Percentiles rank a stretch among this genome's conserved stretches.
phyloP scores from a whole-genome alignment of 768 basidiomycete species.

The Boletus tomentosulus region DNA sequence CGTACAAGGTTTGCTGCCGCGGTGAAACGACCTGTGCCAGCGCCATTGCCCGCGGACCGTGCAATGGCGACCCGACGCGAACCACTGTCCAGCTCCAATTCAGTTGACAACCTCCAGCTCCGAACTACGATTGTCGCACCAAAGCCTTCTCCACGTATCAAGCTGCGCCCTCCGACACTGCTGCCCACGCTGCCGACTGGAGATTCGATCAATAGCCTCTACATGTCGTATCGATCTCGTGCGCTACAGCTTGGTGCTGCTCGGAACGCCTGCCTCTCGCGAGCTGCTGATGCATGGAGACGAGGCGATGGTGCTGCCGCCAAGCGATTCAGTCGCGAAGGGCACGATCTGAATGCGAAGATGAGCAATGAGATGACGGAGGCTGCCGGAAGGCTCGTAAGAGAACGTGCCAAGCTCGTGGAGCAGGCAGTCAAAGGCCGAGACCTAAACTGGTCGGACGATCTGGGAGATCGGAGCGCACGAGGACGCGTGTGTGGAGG shows the following conservation, averaged over 20 bases:
- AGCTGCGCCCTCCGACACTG: constrained; percentile 75
- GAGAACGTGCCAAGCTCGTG: constrained; percentile 71
- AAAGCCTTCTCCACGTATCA: constrained; percentile 78
- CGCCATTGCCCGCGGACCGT: constrained; percentile 33
- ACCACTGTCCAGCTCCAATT: constrained; percentile 44
- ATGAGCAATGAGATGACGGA: constrained; percentile 84
- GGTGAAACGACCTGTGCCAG: constrained; percentile 61
- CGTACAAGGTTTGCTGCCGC: constrained; percentile 89
- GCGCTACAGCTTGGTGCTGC: constrained; percentile 92
- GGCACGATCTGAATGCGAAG: constrained; percentile 87
- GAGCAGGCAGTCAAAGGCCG: constrained; percentile 72
- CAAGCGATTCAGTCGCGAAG: constrained; percentile 90
- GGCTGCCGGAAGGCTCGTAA: constrained; percentile 81
- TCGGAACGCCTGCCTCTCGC: constrained; percentile 88
- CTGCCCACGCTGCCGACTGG: constrained; percentile 90
- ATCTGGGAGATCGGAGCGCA: constrained; percentile 69
- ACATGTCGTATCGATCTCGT: constrained; percentile 84
- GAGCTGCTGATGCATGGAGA: constrained; percentile 95
- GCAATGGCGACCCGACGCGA: constrained; percentile 51
- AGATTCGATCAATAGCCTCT: constrained; percentile 69
- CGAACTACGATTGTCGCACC: constrained; percentile 72
- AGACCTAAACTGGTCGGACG: constrained; percentile 77
- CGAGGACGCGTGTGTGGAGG: constrained; percentile 76
- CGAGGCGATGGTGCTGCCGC: constrained; percentile 94
- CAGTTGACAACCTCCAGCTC: constrained; percentile 60